Evolutionary conservation across 2,329 filamentous ascomycete species (phyloP).

Genomic region (Penicillium aurantiogriseum): DNA sequence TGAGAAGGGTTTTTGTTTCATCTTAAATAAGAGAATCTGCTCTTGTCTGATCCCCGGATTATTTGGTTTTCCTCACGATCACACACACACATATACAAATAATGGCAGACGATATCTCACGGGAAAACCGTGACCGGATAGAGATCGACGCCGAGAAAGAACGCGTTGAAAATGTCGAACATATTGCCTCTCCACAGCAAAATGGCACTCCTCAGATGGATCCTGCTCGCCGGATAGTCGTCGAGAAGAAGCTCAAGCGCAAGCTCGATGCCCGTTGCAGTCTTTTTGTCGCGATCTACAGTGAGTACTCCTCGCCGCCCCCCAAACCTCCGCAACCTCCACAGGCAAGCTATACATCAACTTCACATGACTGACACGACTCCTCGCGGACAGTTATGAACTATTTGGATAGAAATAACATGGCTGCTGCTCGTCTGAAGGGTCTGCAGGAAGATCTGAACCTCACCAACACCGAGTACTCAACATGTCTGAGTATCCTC

Average conservation of each 20-base stretch:
- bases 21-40: slow-evolving; percentile 3
- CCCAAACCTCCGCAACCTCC: neutral
- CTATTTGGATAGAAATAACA: slow-evolving; percentile 45
- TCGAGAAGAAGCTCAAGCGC: slow-evolving; percentile 29
- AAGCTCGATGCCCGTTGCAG: slow-evolving; percentile 30
- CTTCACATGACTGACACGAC: neutral
- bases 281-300: slow-evolving; percentile 28
- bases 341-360: neutral
- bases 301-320: neutral
- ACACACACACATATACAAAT: slow-evolving; percentile 1
- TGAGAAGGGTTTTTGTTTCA: neutral
- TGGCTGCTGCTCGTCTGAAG: slow-evolving; percentile 41
- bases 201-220: slow-evolving; percentile 18
- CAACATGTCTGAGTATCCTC: slow-evolving; percentile 44
- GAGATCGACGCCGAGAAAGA: slow-evolving; percentile 21
- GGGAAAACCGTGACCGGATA: slow-evolving; percentile 10
- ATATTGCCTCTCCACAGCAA: slow-evolving; percentile 13
- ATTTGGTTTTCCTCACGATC: neutral
- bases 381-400: slow-evolving; percentile 21
- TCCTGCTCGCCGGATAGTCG: slow-evolving; percentile 21
- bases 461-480: slow-evolving; percentile 39
- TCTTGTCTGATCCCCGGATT: neutral
- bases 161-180: slow-evolving; percentile 19
- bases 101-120: slow-evolving; percentile 25
- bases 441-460: slow-evolving; percentile 40